phyloP scores from a whole-genome alignment of 1,139 yeast species.

The Pneumocystis oryctolagi region DNA sequence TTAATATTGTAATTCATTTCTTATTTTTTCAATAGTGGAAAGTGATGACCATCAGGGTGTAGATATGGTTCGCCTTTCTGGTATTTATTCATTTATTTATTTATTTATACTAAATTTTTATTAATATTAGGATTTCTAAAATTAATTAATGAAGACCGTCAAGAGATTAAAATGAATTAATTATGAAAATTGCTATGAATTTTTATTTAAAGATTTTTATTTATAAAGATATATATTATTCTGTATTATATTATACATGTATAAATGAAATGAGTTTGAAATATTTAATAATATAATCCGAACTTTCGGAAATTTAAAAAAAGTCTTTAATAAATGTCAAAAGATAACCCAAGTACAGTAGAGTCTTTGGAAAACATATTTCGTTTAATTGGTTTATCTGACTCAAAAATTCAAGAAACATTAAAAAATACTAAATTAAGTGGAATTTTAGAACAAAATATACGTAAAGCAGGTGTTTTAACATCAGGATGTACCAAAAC shows the following conservation, averaged over 20 bases:
- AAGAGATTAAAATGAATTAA: not conserved
- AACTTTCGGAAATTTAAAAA: not conserved
- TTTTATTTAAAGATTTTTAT: not conserved
- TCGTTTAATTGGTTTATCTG: not conserved
- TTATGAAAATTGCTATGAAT: not conserved
- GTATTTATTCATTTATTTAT: constrained; percentile 23
- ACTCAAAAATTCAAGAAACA: not conserved
- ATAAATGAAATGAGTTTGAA: not conserved
- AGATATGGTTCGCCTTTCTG: constrained; percentile 40
- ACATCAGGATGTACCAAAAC: not conserved
- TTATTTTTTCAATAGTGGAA: constrained; percentile 30
- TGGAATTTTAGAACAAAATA: not conserved
- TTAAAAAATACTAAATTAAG: not conserved
- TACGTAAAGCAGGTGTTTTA: not conserved
- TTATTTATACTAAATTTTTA: constrained; percentile 21
- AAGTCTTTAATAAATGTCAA: not conserved
- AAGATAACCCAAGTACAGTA: not conserved
- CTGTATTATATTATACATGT: not conserved
- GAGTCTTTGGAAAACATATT: not conserved
- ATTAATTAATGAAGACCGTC: not conserved
- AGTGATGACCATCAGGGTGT: constrained; percentile 48
- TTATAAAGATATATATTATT: not conserved
- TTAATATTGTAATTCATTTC: not conserved
- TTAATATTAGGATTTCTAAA: constrained; percentile 20
- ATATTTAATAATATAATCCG: not conserved